Conservation (phyloP, 352 stramenopile genomes). For the Globisporangium megalacanthum region DNA sequence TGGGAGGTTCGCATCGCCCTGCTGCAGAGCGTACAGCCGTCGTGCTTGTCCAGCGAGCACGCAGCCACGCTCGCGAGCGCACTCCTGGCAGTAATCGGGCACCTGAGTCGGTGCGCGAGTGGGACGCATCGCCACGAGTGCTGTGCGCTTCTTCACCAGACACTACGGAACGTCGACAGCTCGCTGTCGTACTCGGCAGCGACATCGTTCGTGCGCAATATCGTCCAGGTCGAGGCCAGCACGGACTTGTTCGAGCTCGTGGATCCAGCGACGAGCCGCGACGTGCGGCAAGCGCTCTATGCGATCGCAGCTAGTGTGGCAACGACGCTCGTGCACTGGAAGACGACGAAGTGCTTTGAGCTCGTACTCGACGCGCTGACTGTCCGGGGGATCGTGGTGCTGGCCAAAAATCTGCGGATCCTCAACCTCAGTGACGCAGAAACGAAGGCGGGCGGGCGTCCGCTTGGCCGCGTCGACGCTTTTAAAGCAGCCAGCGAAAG, state of each 20-base stretch:
- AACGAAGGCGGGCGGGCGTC: slow-evolving; percentile 4
- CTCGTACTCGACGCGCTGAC: slow-evolving; percentile 36
- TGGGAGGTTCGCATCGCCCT: slow-evolving; percentile 46
- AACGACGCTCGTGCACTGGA: slow-evolving; percentile 19
- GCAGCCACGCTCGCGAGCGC: slow-evolving; percentile 29
- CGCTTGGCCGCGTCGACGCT: neutral
- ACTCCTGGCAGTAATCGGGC: slow-evolving; percentile 36
- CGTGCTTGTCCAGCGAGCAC: slow-evolving; percentile 37
- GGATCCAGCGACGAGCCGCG: slow-evolving; percentile 12
- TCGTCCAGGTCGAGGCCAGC: slow-evolving; percentile 20
- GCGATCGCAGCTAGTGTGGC: slow-evolving; percentile 28
- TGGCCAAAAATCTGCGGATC: slow-evolving; percentile 43
- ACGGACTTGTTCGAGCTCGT: slow-evolving; percentile 18
- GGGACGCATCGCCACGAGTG: slow-evolving; percentile 36
- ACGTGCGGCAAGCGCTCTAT: slow-evolving; percentile 24
- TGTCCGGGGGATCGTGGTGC: slow-evolving; percentile 31
- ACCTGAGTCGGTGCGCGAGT: slow-evolving; percentile 32
- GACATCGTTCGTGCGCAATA: slow-evolving; percentile 27
- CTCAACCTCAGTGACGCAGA: slow-evolving; percentile 9
- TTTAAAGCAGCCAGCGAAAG: neutral
- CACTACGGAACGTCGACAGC: slow-evolving; percentile 31
- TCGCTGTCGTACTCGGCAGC: slow-evolving; percentile 31
- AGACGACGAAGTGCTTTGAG: slow-evolving; percentile 7
- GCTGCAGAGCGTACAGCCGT: slow-evolving; percentile 38
- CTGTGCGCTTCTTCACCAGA: slow-evolving; percentile 36